These are phyloP conservation scores for Eruca vesicaria DNA, from an alignment of 441 rosid genomes.

Conservation along the genomic window DNA sequence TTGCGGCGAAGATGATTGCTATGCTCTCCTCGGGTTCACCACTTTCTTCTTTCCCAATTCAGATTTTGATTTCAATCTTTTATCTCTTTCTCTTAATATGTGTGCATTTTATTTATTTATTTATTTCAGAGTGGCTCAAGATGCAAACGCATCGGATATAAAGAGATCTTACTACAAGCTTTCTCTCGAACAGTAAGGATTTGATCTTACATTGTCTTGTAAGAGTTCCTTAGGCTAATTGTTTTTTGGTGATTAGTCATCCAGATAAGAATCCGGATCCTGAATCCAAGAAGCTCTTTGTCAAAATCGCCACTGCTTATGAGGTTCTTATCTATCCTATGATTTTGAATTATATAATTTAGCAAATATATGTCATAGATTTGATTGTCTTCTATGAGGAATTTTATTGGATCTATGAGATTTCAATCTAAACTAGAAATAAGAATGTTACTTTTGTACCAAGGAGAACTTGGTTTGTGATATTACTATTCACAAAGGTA, in stretches of 20 bases:
- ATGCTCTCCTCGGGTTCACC: slow-evolving; percentile 77
- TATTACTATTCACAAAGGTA: background rate
- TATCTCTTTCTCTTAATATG: background rate
- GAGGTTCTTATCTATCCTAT: slow-evolving; percentile 55
- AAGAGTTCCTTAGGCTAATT: background rate
- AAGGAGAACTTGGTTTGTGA: too few relatives aligned
- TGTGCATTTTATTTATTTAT: background rate
- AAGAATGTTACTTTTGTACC: too few relatives aligned
- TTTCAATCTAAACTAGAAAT: too few relatives aligned
- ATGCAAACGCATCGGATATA: slow-evolving; percentile 83
- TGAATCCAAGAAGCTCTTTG: slow-evolving; percentile 80
- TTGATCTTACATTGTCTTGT: background rate
- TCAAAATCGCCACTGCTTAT: slow-evolving; percentile 93
- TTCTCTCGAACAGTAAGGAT: slow-evolving; percentile 72
- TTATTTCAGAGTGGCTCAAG: slow-evolving; percentile 69
- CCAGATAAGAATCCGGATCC: slow-evolving; percentile 98
- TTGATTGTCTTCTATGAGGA: too few relatives aligned
- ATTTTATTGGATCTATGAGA: background rate
- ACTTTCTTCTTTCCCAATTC: background rate
- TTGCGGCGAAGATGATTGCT: slow-evolving; percentile 97
- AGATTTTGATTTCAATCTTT: background rate
- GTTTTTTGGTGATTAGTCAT: slow-evolving; percentile 40
- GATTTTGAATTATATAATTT: too few relatives aligned
- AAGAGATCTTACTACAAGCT: slow-evolving; percentile 94
- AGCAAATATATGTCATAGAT: too few relatives aligned